Base-by-base conservation (phyloP, 306 rosid species). In the Lathyrus aphaca region DNA sequence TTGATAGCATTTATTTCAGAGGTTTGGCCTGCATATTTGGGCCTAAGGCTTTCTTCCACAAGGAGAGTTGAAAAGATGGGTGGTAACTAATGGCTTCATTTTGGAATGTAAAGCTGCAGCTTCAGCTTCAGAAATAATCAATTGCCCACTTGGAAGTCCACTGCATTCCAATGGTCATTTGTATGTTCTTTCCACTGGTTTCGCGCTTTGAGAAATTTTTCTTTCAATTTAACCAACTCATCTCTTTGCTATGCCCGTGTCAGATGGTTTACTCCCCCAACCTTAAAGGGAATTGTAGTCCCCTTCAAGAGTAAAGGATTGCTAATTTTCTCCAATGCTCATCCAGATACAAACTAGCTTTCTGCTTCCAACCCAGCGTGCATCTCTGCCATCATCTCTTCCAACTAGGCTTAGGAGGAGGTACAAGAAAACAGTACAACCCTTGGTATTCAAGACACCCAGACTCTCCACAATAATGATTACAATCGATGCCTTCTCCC, bases 321-420 rank as follows among this genome's bases (percentile, higher is more conserved):
- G 3, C 37, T 15, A 54, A 54, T 21, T 54, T 54, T 12, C 37
- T 54, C 16, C n/a, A 21, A 19, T 54, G 60, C 9, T 23, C 60
- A 54, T 23, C 37, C 35, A 54, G 5, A 23, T 23, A 19, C 60
- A 54, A 23, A 54, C 60, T 5, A 54, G 35, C 16, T 54, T 54
- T 54, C 60, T 54, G 35, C 60, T 54, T 54, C 60, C 60, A 54
- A 54, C 14, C 35, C 8, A 27, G 6, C 12, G 38, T 55, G 17
- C 62, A 25, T 30, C 37, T 25, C 16, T 23, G 9, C 61, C 61
- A 46, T 46, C 51, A 46, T 46, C 51, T 15, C 2, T 40, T 40
- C n/a, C 53, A 46, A 46, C 62, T 56, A 56, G 39, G 62, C 17
- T 27, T 13, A 19, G 40, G 10, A 27, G 2, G n/a, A 27, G 39